A percentile compares a stretch with the other conserved stretches of the same genome.
phyloP scores from a whole-genome alignment of 116 monocot species.

The Zostera marina region DNA sequence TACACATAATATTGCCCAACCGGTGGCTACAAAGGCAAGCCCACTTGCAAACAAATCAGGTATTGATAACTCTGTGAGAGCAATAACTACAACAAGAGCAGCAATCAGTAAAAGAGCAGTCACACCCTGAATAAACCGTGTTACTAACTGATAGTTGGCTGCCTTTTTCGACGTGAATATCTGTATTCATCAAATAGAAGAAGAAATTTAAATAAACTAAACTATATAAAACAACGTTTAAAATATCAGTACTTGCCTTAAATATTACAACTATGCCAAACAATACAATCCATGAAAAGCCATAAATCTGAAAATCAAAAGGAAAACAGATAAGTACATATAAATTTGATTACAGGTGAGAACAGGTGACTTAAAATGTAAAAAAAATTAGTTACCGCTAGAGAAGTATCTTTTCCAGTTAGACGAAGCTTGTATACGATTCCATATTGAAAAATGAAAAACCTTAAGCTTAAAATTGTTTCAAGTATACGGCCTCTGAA shows the following conservation, averaged over 20 bases:
- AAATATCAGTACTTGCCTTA: conserved; percentile 33
- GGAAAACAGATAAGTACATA: background rate
- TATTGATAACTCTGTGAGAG: conserved; percentile 41
- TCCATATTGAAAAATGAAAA: conserved; percentile 90
- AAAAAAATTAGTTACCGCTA: conserved; percentile 24
- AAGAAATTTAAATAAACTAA: background rate
- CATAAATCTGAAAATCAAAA: conserved; percentile 48
- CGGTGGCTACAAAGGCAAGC: conserved; percentile 72
- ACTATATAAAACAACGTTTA: background rate
- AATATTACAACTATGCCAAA: conserved; percentile 43
- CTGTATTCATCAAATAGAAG: conserved; percentile 13
- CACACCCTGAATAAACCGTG: conserved; percentile 62
- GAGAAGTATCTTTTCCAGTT: conserved; percentile 49
- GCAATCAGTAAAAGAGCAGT: conserved; percentile 40
- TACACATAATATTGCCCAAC: conserved; percentile 69
- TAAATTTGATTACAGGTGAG: background rate
- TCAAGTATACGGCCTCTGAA: conserved; percentile 77
- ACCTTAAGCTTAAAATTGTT: conserved; percentile 74
- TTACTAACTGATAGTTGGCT: conserved; percentile 32
- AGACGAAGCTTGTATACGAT: conserved; percentile 85
- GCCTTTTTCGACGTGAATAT: conserved; percentile 51
- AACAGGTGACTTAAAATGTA: background rate
- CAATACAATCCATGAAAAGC: conserved; percentile 69
- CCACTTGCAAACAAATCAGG: conserved; percentile 65
- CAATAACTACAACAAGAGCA: conserved; percentile 37